Evolutionary conservation across 1,139 yeast species (phyloP), one percentile per base, ranked within the genome.

Genomic region (Yamadazyma atlantica): DNA sequence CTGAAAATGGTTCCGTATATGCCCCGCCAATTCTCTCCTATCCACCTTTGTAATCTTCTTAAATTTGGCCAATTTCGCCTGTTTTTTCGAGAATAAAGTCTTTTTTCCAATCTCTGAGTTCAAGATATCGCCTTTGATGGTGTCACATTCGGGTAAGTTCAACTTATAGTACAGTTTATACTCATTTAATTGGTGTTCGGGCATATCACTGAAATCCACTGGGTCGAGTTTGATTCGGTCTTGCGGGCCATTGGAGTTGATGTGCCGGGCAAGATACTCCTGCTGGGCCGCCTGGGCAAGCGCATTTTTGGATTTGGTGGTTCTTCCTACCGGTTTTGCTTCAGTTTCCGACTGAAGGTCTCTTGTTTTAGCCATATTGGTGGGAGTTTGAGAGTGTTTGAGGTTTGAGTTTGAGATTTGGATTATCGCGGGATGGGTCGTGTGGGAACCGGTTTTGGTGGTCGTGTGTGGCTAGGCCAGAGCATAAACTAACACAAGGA

Each of bases 71-170:
- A 12, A 16, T 21, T 32, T 33, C 14, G 35, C 33, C 21, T 55
- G 50, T 46, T 62, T 61, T 44, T 66, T 70, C 41, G 60, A 69
- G 19, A 79, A 67, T 40, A 58, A 62, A 0, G 94, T 80, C 53
- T 79, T 76, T 57, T 76, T 80, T 2, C 95, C 95, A 4, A 83
- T 65, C 29, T 76, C 75, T 15, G 82, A 75, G 38, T 72, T 77
- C 31, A 85, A 60, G 37, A 86, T 63, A 53, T 73, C 81, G 1
- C 85, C 87, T 42, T 76, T 73, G 42, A 77, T 61, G 2, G 85
- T 73, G 49, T 73, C 64, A 11, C 80, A 73, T 32, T 73, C 71
- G 4, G 82, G 79, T 3, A 76, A 57, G 37, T 60, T 65, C 51
- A 69, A 60, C 19, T 66, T 68, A 58, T 82, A 80, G 35, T 72